phyloP scores from a whole-genome alignment of 257 asterid genomes.

The Dorcoceras hygrometricum region DNA sequence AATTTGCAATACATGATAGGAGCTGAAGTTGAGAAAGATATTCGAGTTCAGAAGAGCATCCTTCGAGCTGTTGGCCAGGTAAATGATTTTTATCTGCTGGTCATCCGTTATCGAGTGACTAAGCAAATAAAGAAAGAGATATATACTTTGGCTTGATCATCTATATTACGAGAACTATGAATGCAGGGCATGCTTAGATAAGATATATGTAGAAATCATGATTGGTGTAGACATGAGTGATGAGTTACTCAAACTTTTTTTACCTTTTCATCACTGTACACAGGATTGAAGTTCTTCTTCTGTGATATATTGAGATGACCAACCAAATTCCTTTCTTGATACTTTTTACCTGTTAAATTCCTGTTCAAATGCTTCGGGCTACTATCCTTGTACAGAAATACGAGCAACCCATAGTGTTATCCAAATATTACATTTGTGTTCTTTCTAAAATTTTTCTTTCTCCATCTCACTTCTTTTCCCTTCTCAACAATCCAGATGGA shows the following conservation, averaged over 20 bases:
- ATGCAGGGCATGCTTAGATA: constrained; percentile 10
- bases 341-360: constrained; percentile 5
- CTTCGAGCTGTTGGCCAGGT: constrained; percentile 93
- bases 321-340: neutral
- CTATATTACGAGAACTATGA: constrained; percentile 17
- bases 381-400: constrained; percentile 5
- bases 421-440: constrained; percentile 11
- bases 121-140: neutral
- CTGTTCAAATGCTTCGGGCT: constrained; percentile 1
- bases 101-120: constrained; percentile 6
- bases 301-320: constrained; percentile 13
- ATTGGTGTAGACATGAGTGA: constrained; percentile 16
- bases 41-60: constrained; percentile 81
- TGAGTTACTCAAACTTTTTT: neutral
- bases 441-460: constrained; percentile 10
- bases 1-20: constrained; percentile 47
- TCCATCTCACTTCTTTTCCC: constrained; percentile 19
- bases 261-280: constrained; percentile 1
- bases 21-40: constrained; percentile 74
- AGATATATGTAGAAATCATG: constrained; percentile 19
- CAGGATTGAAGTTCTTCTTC: constrained; percentile 10
- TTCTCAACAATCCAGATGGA: constrained; percentile 65
- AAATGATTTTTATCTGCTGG: constrained; percentile 17
- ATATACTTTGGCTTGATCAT: neutral
- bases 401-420: neutral